Evolutionary conservation across 371 early-diverging fungal species (phyloP), one percentile per base, ranked within the genome.

Genomic region (Actinomucor elegans): DNA sequence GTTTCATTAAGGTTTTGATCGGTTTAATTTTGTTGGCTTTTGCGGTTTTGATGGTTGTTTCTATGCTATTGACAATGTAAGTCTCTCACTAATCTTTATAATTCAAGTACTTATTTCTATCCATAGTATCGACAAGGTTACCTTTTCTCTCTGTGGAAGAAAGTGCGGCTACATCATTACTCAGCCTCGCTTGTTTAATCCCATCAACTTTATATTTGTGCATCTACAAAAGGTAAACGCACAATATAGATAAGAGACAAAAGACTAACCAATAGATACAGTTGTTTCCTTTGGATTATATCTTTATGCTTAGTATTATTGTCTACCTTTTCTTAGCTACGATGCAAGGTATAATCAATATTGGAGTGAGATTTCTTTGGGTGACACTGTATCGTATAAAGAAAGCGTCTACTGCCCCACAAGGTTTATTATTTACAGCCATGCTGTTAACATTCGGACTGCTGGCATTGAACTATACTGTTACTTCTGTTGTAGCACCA

Each of bases 131-230:
- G 83, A 80, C 49, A 84, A 83, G 52, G 47, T 82, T 20, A 64
- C 60, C 4, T 77, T 73, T 37, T 81, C 83, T 2, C 66, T 83
- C 9, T 87, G 85, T 48, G 85, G 85, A 1, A 67, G 72, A 17
- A 61, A 75, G 51, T 85, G 87, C 52, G 87, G 87, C 18, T 87
- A 81, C 35, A 77, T 84, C 32, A 73, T 82, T 20, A 72, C 73
- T 9, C 83, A 75, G 32, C 72, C 81, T 10, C 66, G 69, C 31
- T 47, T 84, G 10, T 77, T 81, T 36, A 85, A 84, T 60, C 85
- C 84, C 0, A 61, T 84, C 59, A 80, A 85, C 43, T 67, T 68
- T 26, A 69, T 83, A 27, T 78, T 85, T 59, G 63, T 82, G 20
- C 67, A 70, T 42, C 50, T 83, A 6, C 71, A 81, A 27, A 79